Conservation (phyloP, 805 yeast species). For the Schwanniomyces pseudopolymorphus region DNA sequence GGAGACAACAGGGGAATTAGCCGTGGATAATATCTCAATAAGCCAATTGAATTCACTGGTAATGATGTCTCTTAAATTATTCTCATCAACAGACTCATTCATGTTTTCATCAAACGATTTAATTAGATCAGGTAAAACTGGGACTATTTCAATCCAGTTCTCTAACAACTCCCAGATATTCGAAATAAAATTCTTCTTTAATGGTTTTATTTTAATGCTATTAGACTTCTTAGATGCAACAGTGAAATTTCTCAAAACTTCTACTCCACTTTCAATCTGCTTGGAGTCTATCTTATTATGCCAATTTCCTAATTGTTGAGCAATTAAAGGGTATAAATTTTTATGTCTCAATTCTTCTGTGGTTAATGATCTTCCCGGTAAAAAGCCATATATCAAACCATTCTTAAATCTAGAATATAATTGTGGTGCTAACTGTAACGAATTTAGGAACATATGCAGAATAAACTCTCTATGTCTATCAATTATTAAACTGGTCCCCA, state of each 20-base stretch:
- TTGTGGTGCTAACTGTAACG: conserved; percentile 64
- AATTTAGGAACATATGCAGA: conserved; percentile 61
- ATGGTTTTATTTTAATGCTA: conserved; percentile 9
- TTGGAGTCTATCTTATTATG: conserved; percentile 50
- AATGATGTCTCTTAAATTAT: conserved; percentile 39
- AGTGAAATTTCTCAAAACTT: conserved; percentile 32
- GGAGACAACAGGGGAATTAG: conserved; percentile 55
- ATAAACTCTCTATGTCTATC: conserved; percentile 75
- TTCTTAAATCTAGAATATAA: conserved; percentile 67
- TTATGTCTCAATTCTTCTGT: conserved; percentile 53
- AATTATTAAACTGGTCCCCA: conserved; percentile 68
- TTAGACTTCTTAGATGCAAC: conserved; percentile 15
- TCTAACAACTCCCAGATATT: conserved; percentile 61
- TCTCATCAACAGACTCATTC: conserved; percentile 15
- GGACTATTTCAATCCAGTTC: conserved; percentile 64
- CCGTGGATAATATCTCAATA: conserved; percentile 30
- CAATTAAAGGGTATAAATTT: conserved; percentile 54
- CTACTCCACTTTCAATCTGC: conserved; percentile 48
- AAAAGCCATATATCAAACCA: conserved; percentile 70
- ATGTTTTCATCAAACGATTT: conserved; percentile 35
- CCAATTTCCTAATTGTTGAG: conserved; percentile 70
- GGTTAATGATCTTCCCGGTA: conserved; percentile 61
- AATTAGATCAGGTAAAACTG: conserved; percentile 44
- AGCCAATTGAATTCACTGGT: conserved; percentile 58
- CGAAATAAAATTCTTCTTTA: conserved; percentile 31